Evolutionary conservation across 257 asterid genomes (phyloP).

Genomic region (Apocynum venetum): DNA sequence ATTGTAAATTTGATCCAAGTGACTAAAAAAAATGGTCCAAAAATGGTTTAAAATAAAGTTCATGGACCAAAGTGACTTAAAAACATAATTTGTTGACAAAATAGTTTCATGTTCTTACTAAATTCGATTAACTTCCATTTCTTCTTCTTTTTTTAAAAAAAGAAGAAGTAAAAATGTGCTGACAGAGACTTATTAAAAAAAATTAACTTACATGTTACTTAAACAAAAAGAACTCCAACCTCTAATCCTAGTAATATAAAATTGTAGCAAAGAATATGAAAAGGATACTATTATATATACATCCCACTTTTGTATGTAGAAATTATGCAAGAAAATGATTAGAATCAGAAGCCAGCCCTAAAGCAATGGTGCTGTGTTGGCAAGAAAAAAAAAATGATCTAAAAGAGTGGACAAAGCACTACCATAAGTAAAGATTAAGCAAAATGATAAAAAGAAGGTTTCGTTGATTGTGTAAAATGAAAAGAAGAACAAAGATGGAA

Average conservation of each 20-base stretch:
- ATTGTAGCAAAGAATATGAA: neutral
- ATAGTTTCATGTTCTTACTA: too few relatives aligned
- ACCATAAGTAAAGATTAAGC: slow-evolving; percentile 28
- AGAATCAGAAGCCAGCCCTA: neutral
- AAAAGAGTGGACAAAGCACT: slow-evolving; percentile 13
- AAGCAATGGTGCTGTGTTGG: slow-evolving; percentile 15
- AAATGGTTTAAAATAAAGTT: too few relatives aligned
- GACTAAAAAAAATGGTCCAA: too few relatives aligned
- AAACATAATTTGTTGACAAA: too few relatives aligned
- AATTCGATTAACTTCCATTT: too few relatives aligned
- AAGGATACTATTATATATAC: neutral
- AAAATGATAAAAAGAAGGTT: slow-evolving; percentile 18
- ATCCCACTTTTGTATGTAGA: neutral
- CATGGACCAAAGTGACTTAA: too few relatives aligned
- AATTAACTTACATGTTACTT: too few relatives aligned
- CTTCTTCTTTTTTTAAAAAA: too few relatives aligned
- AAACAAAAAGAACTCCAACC: neutral
- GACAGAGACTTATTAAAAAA: too few relatives aligned
- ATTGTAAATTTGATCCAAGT: too few relatives aligned
- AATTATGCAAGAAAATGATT: neutral
- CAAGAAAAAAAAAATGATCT: slow-evolving; percentile 14
- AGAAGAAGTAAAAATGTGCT: too few relatives aligned
- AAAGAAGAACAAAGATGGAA: neutral
- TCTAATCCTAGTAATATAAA: neutral
- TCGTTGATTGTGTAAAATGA: neutral